Base-by-base conservation (phyloP, 768 basidiomycete genomes). In the Lactarius evosmus region DNA sequence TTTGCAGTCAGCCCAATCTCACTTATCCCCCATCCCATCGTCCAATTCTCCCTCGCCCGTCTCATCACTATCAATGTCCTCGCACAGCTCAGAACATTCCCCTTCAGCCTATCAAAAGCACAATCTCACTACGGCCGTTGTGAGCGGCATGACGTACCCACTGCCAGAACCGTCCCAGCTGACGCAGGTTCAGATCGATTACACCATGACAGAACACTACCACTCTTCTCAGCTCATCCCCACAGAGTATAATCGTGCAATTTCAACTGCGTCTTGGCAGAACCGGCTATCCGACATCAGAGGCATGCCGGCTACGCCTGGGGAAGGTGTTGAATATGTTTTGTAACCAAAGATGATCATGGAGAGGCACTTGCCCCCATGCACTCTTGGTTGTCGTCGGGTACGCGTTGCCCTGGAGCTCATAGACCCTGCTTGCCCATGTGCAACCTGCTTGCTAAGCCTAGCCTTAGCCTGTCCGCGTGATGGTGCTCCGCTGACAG, bases 31-130 rank as follows among this genome's bases (percentile, higher is more conserved):
- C n/a, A 32, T 56, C 30, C 60, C 66, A 3, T 56, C 62, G 8
- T 56, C 65, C 36, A 44, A 62, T 25, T 67, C 61, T 5, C 67
- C 67, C 30, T 68, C 67, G n/a, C 67, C 67, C 19, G 67, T 68
- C 6, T 67, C 67, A 22, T 63, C 65, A 27, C 33, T 67, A 5
- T 67, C 67, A n/a, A 19, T 59, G 19, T 68, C 67, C 17, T 63
- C 67, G 9, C 67, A 66, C n/a, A 51, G 56, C 56, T 67, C 67
- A 38, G 67, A 52, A 11, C 53, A 68, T 27, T 63, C 67, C 38
- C 60, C 64, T 36, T 55, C 60, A 2, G 52, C 58, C 25, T 67
- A 67, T 54, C 67, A 66, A 57, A 60, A 50, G 19, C 63, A 33
- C 11, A 32, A 58, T n/a, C 56, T 53, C 16, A 32, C 59, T 27